Evolutionary conservation across 1,139 yeast genomes (phyloP).

Genomic region (Suhomyces yuchorum): DNA sequence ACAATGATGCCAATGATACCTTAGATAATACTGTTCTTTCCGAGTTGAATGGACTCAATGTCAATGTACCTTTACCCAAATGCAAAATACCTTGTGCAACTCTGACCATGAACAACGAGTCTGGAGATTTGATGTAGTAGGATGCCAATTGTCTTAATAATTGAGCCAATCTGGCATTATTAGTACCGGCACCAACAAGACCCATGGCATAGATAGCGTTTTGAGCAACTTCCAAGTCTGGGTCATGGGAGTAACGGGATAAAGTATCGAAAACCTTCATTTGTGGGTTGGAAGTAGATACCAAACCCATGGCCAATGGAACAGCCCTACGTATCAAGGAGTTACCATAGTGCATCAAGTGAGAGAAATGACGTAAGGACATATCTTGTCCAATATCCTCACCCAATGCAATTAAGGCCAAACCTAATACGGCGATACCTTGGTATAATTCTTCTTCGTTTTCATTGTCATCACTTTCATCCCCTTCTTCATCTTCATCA

Average conservation of each 20-base stretch:
- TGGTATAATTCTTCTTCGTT: slow-evolving; percentile 71
- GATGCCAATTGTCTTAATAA: slow-evolving; percentile 91
- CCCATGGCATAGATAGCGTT: slow-evolving; percentile 98
- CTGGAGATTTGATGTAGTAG: slow-evolving; percentile 88
- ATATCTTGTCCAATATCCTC: slow-evolving; percentile 98
- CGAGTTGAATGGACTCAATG: slow-evolving; percentile 84
- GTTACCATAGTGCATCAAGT: slow-evolving; percentile 96
- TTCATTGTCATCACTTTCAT: slow-evolving; percentile 29
- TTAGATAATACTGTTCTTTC: slow-evolving; percentile 88
- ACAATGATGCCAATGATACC: slow-evolving; percentile 85
- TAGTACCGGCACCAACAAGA: slow-evolving; percentile 96
- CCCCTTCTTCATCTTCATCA: slow-evolving; percentile 27
- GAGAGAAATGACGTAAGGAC: slow-evolving; percentile 96
- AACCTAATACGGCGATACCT: slow-evolving; percentile 91
- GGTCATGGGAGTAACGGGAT: slow-evolving; percentile 94
- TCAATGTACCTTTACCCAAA: slow-evolving; percentile 92
- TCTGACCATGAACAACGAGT: slow-evolving; percentile 89
- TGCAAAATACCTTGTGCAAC: slow-evolving; percentile 94
- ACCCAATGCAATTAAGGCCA: slow-evolving; percentile 95
- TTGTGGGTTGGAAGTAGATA: slow-evolving; percentile 91
- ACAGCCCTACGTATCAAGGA: slow-evolving; percentile 90
- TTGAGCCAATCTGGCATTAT: slow-evolving; percentile 97
- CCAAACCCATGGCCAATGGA: slow-evolving; percentile 96
- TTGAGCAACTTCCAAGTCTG: slow-evolving; percentile 91
- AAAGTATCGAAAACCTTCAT: slow-evolving; percentile 97